Percentiles rank a stretch among this genome's conserved stretches.
These are phyloP conservation scores for Cyberlindnera petersonii DNA, from an alignment of 805 yeast genomes.

Conservation along the genomic window DNA sequence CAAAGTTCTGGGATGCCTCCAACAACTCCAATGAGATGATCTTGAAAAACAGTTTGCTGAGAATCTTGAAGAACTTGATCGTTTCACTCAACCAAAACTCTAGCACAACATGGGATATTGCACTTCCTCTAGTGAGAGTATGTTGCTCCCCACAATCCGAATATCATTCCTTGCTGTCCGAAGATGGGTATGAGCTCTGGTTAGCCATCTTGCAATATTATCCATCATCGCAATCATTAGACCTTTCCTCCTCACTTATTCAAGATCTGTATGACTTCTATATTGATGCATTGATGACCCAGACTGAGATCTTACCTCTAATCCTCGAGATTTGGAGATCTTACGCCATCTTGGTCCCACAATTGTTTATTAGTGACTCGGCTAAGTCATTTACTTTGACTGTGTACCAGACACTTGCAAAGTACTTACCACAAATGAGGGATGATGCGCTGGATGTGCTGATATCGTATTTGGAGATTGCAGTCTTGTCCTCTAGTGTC, in stretches of 20 bases:
- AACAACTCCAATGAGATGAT: conserved; percentile 40
- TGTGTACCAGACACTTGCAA: conserved; percentile 47
- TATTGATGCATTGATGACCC: conserved; percentile 55
- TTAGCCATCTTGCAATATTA: conserved; percentile 59
- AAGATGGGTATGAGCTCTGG: conserved; percentile 89
- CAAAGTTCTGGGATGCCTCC: conserved; percentile 70
- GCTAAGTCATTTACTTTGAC: conserved; percentile 33
- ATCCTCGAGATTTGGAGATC: conserved; percentile 60
- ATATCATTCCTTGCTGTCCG: conserved; percentile 56
- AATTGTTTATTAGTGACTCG: conserved; percentile 33
- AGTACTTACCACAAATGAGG: conserved; percentile 56
- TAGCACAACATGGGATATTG: conserved; percentile 47
- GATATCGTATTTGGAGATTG: conserved; percentile 49
- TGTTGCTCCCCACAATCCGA: conserved; percentile 62
- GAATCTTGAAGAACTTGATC: conserved; percentile 56
- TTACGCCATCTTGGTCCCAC: conserved; percentile 49
- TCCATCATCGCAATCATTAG: conserved; percentile 33
- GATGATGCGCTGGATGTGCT: conserved; percentile 65
- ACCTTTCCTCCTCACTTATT: conserved; percentile 18
- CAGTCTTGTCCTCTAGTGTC: conserved; percentile 27
- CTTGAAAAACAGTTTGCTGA: conserved; percentile 45
- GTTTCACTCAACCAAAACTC: conserved; percentile 52
- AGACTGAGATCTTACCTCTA: conserved; percentile 71
- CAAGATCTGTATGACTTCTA: conserved; percentile 32
- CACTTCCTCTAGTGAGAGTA: conserved; percentile 58